These are phyloP conservation scores for Linum tenue DNA, from an alignment of 345 rosid genomes.

Conservation along the genomic window DNA sequence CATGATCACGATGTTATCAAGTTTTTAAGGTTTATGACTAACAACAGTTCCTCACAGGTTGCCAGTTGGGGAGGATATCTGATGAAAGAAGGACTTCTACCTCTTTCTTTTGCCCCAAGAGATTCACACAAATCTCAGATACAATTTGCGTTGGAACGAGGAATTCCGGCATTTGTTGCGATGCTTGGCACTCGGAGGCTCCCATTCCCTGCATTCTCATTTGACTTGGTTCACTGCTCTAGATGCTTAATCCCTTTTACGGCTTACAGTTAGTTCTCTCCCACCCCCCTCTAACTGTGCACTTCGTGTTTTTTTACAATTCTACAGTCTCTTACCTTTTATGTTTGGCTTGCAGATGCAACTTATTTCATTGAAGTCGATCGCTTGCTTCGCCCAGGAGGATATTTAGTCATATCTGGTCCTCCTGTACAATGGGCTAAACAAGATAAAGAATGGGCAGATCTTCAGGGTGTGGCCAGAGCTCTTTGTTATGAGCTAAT, in stretches of 20 bases:
- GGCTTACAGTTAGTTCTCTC: conserved; percentile 74
- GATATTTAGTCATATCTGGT: conserved; percentile 90
- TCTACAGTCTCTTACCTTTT: conserved; percentile 14
- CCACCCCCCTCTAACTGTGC: neutral
- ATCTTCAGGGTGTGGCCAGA: conserved; percentile 91
- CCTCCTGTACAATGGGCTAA: conserved; percentile 99
- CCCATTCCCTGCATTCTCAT: conserved; percentile 83
- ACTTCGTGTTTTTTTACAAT: conserved; percentile 1
- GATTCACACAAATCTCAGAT: conserved; percentile 97
- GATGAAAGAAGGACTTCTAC: conserved; percentile 57
- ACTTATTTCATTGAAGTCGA: conserved; percentile 90
- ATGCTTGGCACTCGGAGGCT: conserved; percentile 99
- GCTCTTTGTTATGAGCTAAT: conserved; percentile 80
- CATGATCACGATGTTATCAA: too few relatives aligned
- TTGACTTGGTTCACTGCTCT: conserved; percentile 87
- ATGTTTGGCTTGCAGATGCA: conserved; percentile 56
- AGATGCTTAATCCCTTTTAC: conserved; percentile 91
- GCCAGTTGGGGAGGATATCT: conserved; percentile 91
- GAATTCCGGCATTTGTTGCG: conserved; percentile 93
- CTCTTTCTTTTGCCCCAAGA: conserved; percentile 90
- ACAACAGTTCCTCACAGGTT: conserved; percentile 36
- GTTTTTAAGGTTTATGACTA: too few relatives aligned
- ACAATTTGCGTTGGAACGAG: conserved; percentile 94
- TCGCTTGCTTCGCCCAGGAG: conserved; percentile 84
- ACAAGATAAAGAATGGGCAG: conserved; percentile 98